These are phyloP conservation scores for Usnea hakonensis DNA, from an alignment of 495 filamentous ascomycete species.

Conservation along the genomic window DNA sequence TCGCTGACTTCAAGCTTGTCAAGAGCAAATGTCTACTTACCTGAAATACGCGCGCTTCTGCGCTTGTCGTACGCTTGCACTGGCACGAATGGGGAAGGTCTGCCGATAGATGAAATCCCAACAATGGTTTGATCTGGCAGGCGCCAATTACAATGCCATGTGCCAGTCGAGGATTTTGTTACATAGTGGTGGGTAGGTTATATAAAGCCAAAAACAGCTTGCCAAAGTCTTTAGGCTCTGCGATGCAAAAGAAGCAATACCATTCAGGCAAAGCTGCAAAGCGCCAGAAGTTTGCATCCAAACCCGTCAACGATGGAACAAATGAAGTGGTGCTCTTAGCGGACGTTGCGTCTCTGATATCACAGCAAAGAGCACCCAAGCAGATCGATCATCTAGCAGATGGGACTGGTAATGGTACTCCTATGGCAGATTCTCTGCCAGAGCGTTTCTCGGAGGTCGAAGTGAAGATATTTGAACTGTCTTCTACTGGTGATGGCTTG, in stretches of 20 bases:
- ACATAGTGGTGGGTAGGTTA: background rate
- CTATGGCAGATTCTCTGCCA: slow-evolving; percentile 39
- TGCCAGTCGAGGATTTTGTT: background rate
- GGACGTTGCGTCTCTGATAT: slow-evolving; percentile 61
- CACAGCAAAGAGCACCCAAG: slow-evolving; percentile 38
- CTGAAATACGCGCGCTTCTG: slow-evolving; percentile 1
- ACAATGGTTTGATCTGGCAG: background rate
- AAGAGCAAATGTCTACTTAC: too few species aligned
- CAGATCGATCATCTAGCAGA: background rate
- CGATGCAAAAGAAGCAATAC: slow-evolving; percentile 17
- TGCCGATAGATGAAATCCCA: background rate
- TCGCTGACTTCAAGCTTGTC: background rate
- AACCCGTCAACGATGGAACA: slow-evolving; percentile 45
- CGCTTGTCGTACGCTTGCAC: too few species aligned
- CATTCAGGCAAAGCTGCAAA: slow-evolving; percentile 33
- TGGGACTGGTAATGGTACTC: background rate
- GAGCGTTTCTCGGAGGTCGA: slow-evolving; percentile 68
- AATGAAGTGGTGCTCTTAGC: slow-evolving; percentile 66
- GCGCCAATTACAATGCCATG: background rate
- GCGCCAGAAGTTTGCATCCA: slow-evolving; percentile 46
- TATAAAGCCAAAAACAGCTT: background rate
- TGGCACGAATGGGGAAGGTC: background rate
- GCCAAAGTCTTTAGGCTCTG: background rate
- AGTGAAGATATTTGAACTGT: slow-evolving; percentile 64
- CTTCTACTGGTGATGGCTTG: slow-evolving; percentile 62